These are phyloP conservation scores for Begonia masoniana DNA, from an alignment of 306 rosid genomes.

Conservation along the genomic window DNA sequence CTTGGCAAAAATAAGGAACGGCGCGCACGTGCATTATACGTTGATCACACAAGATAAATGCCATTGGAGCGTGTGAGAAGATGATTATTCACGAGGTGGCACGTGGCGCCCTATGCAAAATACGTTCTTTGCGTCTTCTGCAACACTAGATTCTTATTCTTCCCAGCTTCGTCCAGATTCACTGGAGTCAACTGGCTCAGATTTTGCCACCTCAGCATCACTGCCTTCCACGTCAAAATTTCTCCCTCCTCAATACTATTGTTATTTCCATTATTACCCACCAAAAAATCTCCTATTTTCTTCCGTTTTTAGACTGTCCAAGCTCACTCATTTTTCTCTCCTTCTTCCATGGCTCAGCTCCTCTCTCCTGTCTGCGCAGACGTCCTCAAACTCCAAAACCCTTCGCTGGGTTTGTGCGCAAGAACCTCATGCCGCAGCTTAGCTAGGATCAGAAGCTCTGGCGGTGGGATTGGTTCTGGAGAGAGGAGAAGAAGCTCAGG, in stretches of 20 bases:
- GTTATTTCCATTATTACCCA: conserved; percentile 8
- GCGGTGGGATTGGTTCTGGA: conserved; percentile 19
- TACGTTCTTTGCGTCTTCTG: conserved; percentile 12
- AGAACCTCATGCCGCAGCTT: conserved; percentile 32
- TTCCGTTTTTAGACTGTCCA: background rate
- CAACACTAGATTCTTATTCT: too few relatives aligned
- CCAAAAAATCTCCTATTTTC: conserved; percentile 7
- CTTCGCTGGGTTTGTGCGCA: conserved; percentile 24
- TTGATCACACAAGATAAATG: too few relatives aligned
- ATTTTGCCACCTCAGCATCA: conserved; percentile 53
- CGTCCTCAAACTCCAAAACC: conserved; percentile 40
- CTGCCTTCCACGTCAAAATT: conserved; percentile 23
- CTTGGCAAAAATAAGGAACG: too few relatives aligned
- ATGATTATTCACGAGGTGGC: conserved; percentile 27
- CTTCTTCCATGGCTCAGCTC: conserved; percentile 46
- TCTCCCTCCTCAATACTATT: conserved; percentile 38
- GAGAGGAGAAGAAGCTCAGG: conserved; percentile 29
- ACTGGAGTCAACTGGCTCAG: conserved; percentile 23
- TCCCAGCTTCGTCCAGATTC: conserved; percentile 27
- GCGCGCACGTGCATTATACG: too few relatives aligned
- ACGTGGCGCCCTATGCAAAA: conserved; percentile 9
- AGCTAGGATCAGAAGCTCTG: conserved; percentile 17
- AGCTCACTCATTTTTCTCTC: background rate
- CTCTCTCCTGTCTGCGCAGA: conserved; percentile 56
- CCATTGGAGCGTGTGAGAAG: conserved; percentile 11